These are phyloP conservation scores for Bolboschoenus planiculmis DNA, from an alignment of 176 grass and related monocot genomes.

Conservation along the genomic window DNA sequence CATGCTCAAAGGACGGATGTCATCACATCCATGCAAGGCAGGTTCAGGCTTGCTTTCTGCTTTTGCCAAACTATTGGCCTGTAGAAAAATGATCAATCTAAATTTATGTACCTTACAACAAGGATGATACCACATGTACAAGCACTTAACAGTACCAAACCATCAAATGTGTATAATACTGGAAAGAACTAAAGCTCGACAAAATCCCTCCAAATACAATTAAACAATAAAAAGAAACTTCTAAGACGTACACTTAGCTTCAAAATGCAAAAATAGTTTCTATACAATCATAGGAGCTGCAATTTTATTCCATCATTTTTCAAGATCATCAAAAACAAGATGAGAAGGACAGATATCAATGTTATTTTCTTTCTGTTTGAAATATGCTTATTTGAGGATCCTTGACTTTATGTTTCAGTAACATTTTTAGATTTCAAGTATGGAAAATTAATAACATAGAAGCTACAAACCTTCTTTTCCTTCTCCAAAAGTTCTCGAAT, in stretches of 20 bases:
- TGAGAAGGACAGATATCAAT: neutral
- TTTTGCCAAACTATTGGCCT: conserved; percentile 65
- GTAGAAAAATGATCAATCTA: conserved; percentile 17
- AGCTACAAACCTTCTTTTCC: conserved; percentile 81
- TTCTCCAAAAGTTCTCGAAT: conserved; percentile 98
- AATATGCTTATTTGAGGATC: conserved; percentile 5
- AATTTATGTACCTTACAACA: neutral
- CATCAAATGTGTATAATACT: neutral
- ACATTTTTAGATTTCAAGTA: neutral
- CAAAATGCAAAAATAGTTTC: neutral
- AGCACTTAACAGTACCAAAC: neutral
- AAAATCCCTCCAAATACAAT: neutral
- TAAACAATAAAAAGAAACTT: neutral
- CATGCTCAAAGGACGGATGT: conserved; percentile 79
- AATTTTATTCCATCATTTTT: neutral
- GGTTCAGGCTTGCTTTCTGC: conserved; percentile 62
- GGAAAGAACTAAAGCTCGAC: neutral
- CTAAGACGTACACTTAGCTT: neutral
- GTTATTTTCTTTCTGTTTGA: neutral
- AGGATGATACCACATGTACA: neutral
- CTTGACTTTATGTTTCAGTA: neutral
- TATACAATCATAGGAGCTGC: neutral
- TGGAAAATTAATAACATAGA: neutral
- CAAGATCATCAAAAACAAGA: neutral
- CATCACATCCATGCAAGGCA: conserved; percentile 61